Conservation (phyloP, 306 rosid genomes). For the Delonix regia region DNA sequence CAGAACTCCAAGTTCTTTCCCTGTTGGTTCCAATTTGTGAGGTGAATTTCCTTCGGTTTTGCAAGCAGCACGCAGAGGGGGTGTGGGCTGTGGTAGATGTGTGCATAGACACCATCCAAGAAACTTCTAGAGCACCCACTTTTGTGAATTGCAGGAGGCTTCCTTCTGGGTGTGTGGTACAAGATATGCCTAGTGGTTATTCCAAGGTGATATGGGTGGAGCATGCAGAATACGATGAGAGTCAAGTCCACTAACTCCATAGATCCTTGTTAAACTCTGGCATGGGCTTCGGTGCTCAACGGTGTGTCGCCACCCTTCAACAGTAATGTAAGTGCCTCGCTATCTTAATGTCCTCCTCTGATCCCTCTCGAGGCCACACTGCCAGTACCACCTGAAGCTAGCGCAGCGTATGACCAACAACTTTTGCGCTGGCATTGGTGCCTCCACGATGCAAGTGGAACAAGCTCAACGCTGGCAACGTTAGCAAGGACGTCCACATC, state of each 20-base stretch:
- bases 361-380: conserved; percentile 67
- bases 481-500: conserved; percentile 83
- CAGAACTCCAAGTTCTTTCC: conserved; percentile 91
- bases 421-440: conserved; percentile 95
- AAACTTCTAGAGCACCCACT: conserved; percentile 53
- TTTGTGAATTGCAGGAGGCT: conserved; percentile 77
- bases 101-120: conserved; percentile 67
- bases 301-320: conserved; percentile 91
- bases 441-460: conserved; percentile 93
- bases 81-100: conserved; percentile 97
- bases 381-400: conserved; percentile 79
- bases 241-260: conserved; percentile 78
- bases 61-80: conserved; percentile 98
- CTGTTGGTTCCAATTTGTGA: conserved; percentile 91
- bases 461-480: conserved; percentile 73
- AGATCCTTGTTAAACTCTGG: conserved; percentile 80
- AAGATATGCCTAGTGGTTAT: conserved; percentile 97
- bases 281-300: conserved; percentile 86
- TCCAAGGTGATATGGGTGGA: conserved; percentile 99
- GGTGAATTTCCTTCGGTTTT: conserved; percentile 81
- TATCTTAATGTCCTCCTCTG: conserved; percentile 75
- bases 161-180: conserved; percentile 98
- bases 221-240: conserved; percentile 90
- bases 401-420: conserved; percentile 95
- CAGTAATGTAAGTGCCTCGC: conserved; percentile 94